Conservation (phyloP, 768 basidiomycete species). For the Termitomyces sp. region DNA sequence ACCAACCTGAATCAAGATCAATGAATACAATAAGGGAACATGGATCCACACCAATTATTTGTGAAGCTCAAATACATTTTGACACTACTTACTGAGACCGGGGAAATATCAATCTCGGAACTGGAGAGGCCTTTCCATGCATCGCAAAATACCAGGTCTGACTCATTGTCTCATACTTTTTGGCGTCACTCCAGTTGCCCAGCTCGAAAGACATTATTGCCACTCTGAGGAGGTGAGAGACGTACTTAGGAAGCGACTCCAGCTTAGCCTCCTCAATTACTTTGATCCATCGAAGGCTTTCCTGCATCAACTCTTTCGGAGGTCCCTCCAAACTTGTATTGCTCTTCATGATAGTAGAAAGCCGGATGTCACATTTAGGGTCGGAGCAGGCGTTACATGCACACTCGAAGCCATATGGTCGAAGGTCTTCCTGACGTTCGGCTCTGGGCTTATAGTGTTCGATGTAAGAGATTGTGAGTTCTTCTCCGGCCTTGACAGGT, state of each 20-base stretch:
- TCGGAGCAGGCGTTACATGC: conserved; percentile 26
- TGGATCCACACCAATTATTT: too few species aligned
- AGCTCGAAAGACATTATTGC: not conserved
- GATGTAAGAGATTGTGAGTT: conserved; percentile 25
- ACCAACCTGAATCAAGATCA: too few species aligned
- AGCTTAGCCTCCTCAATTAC: not conserved
- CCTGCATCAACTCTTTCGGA: not conserved
- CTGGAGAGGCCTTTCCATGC: not conserved
- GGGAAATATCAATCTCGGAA: not conserved
- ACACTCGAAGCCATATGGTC: conserved; percentile 26
- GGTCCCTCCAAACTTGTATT: not conserved
- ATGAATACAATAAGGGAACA: too few species aligned
- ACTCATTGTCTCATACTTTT: not conserved
- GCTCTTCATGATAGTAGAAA: not conserved
- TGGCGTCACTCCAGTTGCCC: not conserved
- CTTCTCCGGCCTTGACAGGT: conserved; percentile 25
- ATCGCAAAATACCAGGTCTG: not conserved
- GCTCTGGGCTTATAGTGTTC: conserved; percentile 5
- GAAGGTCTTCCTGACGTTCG: conserved; percentile 19
- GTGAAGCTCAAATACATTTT: too few species aligned
- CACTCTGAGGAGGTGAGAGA: not conserved
- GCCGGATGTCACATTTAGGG: not conserved
- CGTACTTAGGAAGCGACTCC: not conserved
- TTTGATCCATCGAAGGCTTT: not conserved
- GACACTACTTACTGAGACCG: too few species aligned